A percentile compares a stretch with the other conserved stretches of the same genome.
Evolutionary conservation across 2,329 filamentous ascomycete genomes (phyloP).

Genomic region (Tolypocladium ovalisporum): DNA sequence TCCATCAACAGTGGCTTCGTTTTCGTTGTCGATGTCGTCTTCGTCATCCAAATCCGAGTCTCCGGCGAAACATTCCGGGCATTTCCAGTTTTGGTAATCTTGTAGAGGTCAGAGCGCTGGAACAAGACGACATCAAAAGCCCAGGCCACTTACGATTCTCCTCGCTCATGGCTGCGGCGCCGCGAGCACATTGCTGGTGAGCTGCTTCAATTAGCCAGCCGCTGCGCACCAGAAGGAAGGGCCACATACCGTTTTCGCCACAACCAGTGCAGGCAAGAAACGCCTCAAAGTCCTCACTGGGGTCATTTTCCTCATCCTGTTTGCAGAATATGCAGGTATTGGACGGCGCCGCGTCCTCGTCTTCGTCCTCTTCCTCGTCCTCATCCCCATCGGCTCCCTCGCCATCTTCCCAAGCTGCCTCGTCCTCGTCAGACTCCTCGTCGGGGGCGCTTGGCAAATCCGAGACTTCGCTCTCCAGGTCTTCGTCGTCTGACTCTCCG

Average conservation of each 20-base stretch:
- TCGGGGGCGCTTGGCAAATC: conserved; percentile 38
- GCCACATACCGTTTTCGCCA: conserved; percentile 66
- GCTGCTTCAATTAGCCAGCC: conserved; percentile 48
- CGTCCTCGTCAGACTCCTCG: conserved; percentile 6
- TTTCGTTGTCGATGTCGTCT: conserved; percentile 18
- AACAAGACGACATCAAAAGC: neutral
- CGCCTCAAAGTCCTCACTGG: conserved; percentile 68
- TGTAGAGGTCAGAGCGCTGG: conserved; percentile 11
- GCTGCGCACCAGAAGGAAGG: conserved; percentile 8
- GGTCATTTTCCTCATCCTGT: conserved; percentile 72
- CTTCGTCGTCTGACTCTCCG: conserved; percentile 34
- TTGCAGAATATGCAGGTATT: conserved; percentile 62
- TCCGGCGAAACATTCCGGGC: conserved; percentile 33
- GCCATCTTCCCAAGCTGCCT: conserved; percentile 39
- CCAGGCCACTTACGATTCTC: conserved; percentile 16
- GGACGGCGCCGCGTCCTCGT: conserved; percentile 38
- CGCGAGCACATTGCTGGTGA: conserved; percentile 80
- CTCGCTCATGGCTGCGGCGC: conserved; percentile 35
- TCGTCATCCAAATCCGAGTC: conserved; percentile 20
- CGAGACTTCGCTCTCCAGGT: conserved; percentile 38
- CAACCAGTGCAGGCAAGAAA: conserved; percentile 70
- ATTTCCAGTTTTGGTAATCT: conserved; percentile 39
- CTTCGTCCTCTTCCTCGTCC: conserved; percentile 47
- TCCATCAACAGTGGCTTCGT: conserved; percentile 11
- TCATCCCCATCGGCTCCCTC: conserved; percentile 48